Evolutionary conservation across 257 asterid genomes (phyloP), one percentile per base, ranked within the genome.

Genomic region (Przewalskia tangutica): DNA sequence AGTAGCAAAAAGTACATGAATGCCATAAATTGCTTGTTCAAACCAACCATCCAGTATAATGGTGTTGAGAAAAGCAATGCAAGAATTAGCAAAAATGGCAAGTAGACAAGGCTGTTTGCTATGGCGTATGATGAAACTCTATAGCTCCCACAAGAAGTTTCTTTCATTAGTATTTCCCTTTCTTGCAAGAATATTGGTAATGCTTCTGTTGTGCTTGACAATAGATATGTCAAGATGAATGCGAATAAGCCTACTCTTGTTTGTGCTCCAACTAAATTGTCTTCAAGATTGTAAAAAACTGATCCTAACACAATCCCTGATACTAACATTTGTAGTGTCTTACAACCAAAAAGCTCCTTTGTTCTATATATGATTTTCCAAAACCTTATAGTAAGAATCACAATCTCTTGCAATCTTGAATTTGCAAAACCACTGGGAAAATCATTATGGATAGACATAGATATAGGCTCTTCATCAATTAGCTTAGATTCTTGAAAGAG

Each of bases 181-280:
- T 95, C 99, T 79, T 95, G 97, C 66, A 95, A 79, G 93, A 95
- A 95, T 38, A 95, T 91, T 17, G 99, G 99, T 4, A 95, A 88
- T 9, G 97, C 98, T 77, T 95, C 99, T 3, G 93, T 92, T 0
- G 98, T 95, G 84, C 91, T 92, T 7, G 99, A 90, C 4, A 95
- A 85, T 10, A 95, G 81, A 51, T 91, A 94, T 2, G 98, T 92
- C 67, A 95, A 38, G 50, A 95, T 84, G 89, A 95, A 95, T 8
- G 99, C 99, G 34, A 95, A 94, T 3, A 92, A 76, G 2, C 99
- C 99, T 0, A 94, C 97, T 83, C 94, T 84, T 81, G 93, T 98
- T 75, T 84, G 88, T 2, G 95, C 92, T 0, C 98, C 99, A 0
- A 82, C 12, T 60, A 91, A 71, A 82, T 93, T 82, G 11, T 88